A percentile compares a stretch with the other conserved stretches of the same genome.
phyloP scores from a whole-genome alignment of 306 rosid genomes.

The Lagenaria siceraria region DNA sequence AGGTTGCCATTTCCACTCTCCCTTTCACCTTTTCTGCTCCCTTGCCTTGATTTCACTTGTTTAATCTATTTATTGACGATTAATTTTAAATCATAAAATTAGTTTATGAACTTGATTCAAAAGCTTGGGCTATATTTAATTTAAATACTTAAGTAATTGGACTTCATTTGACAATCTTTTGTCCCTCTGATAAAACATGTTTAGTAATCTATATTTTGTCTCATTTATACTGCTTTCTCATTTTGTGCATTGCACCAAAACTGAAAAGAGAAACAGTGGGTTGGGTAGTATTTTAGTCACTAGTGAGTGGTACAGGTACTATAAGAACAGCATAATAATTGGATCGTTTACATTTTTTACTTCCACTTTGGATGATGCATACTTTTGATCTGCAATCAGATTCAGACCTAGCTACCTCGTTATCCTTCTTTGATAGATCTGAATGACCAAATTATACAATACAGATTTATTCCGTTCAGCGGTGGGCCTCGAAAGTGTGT shows the following conservation, averaged over 20 bases:
- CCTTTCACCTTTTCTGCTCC: background rate
- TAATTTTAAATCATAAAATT: background rate
- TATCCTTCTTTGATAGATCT: background rate
- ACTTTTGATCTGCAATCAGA: background rate
- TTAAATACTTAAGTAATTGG: background rate
- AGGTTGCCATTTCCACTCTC: background rate
- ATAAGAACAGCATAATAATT: background rate
- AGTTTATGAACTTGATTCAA: background rate
- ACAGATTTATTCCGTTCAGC: constrained; percentile 92
- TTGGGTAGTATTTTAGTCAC: background rate
- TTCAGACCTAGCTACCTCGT: background rate
- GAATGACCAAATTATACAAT: constrained; percentile 12
- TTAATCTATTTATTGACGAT: background rate
- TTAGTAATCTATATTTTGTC: background rate
- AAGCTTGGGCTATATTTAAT: background rate
- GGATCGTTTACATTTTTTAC: background rate
- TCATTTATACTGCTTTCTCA: background rate
- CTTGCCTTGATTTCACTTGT: background rate
- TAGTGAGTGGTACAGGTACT: background rate
- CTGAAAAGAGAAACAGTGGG: background rate
- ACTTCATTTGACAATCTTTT: background rate
- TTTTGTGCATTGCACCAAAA: background rate
- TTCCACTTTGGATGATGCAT: background rate
- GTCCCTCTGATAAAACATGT: background rate
- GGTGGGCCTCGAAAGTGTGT: constrained; percentile 98